Base-by-base conservation (phyloP, 2,329 filamentous ascomycete species). In the Fonsecaea erecta region DNA sequence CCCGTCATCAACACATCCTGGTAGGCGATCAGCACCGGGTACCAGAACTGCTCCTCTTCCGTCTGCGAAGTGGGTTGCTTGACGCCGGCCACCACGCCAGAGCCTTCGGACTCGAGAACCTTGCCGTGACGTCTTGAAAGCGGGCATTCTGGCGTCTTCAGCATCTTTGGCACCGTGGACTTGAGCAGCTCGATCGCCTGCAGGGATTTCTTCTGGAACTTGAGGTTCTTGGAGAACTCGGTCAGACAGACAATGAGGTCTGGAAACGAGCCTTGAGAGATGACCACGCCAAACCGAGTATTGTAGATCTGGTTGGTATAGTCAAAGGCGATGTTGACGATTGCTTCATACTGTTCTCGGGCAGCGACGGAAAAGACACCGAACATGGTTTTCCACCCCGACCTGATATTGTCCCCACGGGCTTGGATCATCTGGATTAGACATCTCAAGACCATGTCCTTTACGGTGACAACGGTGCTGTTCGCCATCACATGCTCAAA, bases 341-440 rank as follows among this genome's bases (percentile, higher is more conserved):
- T 97, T 68, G 88, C 90, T 81, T 99, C 95, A 75, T 97, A 93
- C 16, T 91, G 92, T 75, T 98, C 96, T 67, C 90, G 86, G 18
- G 96, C 95, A 30, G 96, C 95, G 40, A 98, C 93, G 1, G 94
- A 97, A 75, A 99, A 99, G 32, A 97, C 94, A 3, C 94, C 95
- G 78, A 99, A 98, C 94, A 99, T 99, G 21, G 96, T 98, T 75
- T 95, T 90, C 95, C 95, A 99, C 4, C 95, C 95, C 43, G 93
- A 97, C 59, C 94, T 89, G 74, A 99, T 99, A 72, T 98, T 98
- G 77, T 97, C 91, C 5, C 96, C 96, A 64, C 92, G 86, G 34
- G 94, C 93, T 79, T 99, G 95, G 54, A 99, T 97, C 96, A 99
- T 99, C 78, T 99, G 96, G 63, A 97, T 96, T 67, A 99, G 82